Conservation (phyloP, 257 asterid genomes). For the Voacanga thouarsii region DNA sequence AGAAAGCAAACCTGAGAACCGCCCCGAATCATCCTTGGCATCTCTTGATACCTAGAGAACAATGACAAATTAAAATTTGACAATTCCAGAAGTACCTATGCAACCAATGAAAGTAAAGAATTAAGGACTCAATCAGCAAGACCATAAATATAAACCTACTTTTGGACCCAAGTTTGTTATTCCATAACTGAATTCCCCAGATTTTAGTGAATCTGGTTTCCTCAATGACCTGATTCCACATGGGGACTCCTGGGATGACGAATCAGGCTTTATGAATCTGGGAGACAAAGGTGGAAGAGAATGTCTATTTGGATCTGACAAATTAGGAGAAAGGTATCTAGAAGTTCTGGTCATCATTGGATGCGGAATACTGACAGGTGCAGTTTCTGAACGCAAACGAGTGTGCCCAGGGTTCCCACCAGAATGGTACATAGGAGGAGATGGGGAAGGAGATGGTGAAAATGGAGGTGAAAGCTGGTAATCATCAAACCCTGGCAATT, state of each 20-base stretch:
- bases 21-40: constrained; percentile 89
- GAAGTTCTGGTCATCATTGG: constrained; percentile 74
- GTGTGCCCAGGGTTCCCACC: constrained; percentile 39
- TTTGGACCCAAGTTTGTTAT: constrained; percentile 53
- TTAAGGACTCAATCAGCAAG: constrained; percentile 10
- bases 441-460: constrained; percentile 84
- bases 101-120: constrained; percentile 1
- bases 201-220: constrained; percentile 60
- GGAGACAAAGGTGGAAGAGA: constrained; percentile 93
- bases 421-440: constrained; percentile 64
- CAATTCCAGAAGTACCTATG: neutral
- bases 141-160: constrained; percentile 43
- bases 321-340: constrained; percentile 75
- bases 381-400: constrained; percentile 62
- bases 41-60: constrained; percentile 65
- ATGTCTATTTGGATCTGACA: constrained; percentile 78
- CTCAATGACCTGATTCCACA: constrained; percentile 63
- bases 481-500: constrained; percentile 43
- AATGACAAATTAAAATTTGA: constrained; percentile 11
- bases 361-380: constrained; percentile 92
- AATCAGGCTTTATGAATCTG: constrained; percentile 57
- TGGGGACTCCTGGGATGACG: constrained; percentile 82
- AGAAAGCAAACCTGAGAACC: constrained; percentile 81
- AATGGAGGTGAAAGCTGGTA: constrained; percentile 87
- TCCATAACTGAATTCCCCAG: constrained; percentile 56